These are phyloP conservation scores for Crithidia sp. DNA, from an alignment of 208 protist species.

Conservation along the genomic window DNA sequence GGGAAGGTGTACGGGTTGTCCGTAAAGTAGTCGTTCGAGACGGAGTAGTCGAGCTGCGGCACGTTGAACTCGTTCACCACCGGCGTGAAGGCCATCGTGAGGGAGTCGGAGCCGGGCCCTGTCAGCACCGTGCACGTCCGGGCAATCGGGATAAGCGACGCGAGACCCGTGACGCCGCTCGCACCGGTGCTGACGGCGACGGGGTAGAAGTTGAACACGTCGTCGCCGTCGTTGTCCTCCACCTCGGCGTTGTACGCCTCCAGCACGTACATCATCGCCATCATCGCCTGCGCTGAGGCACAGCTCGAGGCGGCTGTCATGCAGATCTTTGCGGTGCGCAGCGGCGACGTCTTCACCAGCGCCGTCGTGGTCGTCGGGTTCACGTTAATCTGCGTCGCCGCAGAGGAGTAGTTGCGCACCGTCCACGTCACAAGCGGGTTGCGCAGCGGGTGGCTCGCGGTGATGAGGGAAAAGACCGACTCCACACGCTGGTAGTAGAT, in stretches of 20 bases:
- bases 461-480: conserved; percentile 58
- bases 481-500: conserved; percentile 73
- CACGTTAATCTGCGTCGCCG: conserved; percentile 35
- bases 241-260: conserved; percentile 47
- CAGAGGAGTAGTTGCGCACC: conserved; percentile 40
- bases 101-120: conserved; percentile 56
- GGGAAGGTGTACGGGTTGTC: conserved; percentile 63
- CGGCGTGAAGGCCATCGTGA: conserved; percentile 68
- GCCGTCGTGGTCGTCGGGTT: conserved; percentile 38
- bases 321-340: conserved; percentile 73
- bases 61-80: conserved; percentile 83
- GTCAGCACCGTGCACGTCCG: conserved; percentile 73
- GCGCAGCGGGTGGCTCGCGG: conserved; percentile 44
- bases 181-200: conserved; percentile 66
- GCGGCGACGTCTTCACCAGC: conserved; percentile 63
- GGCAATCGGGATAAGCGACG: conserved; percentile 69
- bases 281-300: conserved; percentile 56
- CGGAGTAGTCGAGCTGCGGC: conserved; percentile 79
- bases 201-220: conserved; percentile 59
- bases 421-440: conserved; percentile 68
- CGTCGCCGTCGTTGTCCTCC: conserved; percentile 24
- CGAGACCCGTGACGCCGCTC: conserved; percentile 70
- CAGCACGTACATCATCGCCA: conserved; percentile 66
- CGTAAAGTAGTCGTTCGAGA: conserved; percentile 65
- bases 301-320: conserved; percentile 69